These are phyloP conservation scores for Rhodotorula sphaerocarpa DNA, from an alignment of 768 basidiomycete genomes.

Conservation along the genomic window DNA sequence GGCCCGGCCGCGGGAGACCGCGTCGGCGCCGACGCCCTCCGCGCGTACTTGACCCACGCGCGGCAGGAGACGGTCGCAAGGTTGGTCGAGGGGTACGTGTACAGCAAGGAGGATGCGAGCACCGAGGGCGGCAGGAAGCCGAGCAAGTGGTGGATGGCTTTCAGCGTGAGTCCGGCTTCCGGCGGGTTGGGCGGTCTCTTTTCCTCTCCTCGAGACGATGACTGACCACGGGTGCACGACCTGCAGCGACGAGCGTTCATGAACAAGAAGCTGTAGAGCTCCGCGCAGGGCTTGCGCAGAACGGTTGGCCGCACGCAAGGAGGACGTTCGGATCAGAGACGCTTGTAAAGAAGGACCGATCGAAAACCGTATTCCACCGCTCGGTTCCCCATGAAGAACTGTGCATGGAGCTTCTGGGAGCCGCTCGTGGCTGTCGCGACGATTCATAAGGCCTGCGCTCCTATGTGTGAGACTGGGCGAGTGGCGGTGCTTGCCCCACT, in stretches of 20 bases:
- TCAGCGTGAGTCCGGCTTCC: slow-evolving; percentile 48
- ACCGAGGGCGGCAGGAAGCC: slow-evolving; percentile 81
- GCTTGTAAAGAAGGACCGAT: too few relatives aligned
- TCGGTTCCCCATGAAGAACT: too few relatives aligned
- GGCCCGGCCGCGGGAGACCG: slow-evolving; percentile 55
- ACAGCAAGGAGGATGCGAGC: slow-evolving; percentile 44
- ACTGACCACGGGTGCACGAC: neutral
- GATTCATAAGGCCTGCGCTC: too few relatives aligned
- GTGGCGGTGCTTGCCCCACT: too few relatives aligned
- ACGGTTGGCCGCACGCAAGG: too few relatives aligned
- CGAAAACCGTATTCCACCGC: too few relatives aligned
- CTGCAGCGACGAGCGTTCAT: slow-evolving; percentile 39
- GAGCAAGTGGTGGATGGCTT: slow-evolving; percentile 99
- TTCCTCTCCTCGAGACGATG: neutral
- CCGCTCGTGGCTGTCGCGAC: too few relatives aligned
- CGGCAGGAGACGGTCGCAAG: slow-evolving; percentile 84
- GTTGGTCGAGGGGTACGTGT: slow-evolving; percentile 67
- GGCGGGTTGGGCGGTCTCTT: neutral
- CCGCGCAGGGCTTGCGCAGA: too few relatives aligned
- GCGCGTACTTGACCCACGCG: slow-evolving; percentile 83
- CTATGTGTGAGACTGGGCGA: too few relatives aligned
- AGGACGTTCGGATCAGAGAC: too few relatives aligned
- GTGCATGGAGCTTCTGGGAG: too few relatives aligned
- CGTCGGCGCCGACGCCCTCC: slow-evolving; percentile 74
- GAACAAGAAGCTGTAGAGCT: slow-evolving; percentile 33